A percentile compares a stretch with the other conserved stretches of the same genome.
phyloP scores from a whole-genome alignment of 2,329 filamentous ascomycete genomes.

The Cryphonectria japonica region DNA sequence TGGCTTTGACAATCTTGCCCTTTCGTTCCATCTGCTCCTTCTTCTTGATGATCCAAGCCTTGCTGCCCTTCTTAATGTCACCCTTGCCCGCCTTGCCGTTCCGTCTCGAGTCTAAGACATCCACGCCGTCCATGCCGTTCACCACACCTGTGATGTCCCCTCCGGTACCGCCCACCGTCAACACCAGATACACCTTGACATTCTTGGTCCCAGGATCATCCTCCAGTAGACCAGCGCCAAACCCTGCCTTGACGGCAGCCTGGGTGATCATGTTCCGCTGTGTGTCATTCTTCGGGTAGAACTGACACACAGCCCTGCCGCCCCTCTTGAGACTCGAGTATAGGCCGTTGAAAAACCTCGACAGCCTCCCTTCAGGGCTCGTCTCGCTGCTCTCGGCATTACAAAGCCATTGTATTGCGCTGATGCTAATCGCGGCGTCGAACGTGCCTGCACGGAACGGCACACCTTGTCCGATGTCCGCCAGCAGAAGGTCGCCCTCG shows the following conservation, averaged over 20 bases:
- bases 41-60: constrained; percentile 81
- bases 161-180: constrained; percentile 77
- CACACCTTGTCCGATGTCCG: constrained; percentile 93
- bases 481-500: constrained; percentile 90
- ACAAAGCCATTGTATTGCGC: constrained; percentile 97
- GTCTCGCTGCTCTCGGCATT: constrained; percentile 91
- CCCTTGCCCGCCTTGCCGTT: constrained; percentile 53
- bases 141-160: constrained; percentile 92
- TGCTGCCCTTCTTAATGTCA: constrained; percentile 77
- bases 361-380: constrained; percentile 74
- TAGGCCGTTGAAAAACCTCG: constrained; percentile 88
- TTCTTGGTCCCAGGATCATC: constrained; percentile 97
- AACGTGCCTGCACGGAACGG: constrained; percentile 92
- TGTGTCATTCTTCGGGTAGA: constrained; percentile 94
- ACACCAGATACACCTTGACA: constrained; percentile 90
- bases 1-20: constrained; percentile 90
- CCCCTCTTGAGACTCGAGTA: constrained; percentile 84
- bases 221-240: constrained; percentile 91
- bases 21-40: constrained; percentile 94
- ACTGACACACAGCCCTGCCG: constrained; percentile 91
- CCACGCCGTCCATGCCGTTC: constrained; percentile 84
- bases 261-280: constrained; percentile 91
- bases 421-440: constrained; percentile 93
- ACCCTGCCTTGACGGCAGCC: constrained; percentile 90
- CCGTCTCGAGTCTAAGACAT: constrained; percentile 72